These are phyloP conservation scores for Triticum dicoccoides DNA, from an alignment of 176 grass and related monocot species.

Conservation along the genomic window DNA sequence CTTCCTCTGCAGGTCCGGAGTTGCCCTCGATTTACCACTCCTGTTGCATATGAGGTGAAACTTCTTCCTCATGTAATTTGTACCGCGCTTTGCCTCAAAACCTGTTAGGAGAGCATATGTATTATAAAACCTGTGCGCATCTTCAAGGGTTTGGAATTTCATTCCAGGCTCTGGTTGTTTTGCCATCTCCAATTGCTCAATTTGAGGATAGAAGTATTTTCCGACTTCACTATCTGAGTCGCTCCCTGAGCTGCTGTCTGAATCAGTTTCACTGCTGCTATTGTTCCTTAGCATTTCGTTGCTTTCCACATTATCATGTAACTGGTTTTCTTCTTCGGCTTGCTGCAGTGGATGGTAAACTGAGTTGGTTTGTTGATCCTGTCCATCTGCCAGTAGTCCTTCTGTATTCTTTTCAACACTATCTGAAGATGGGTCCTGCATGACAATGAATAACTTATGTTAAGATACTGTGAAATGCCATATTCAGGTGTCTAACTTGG, in stretches of 20 bases:
- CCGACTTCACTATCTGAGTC: constrained; percentile 14
- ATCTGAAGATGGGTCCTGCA: constrained; percentile 13
- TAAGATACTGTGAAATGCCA: not conserved
- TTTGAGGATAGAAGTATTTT: constrained; percentile 11
- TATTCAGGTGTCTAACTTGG: not conserved
- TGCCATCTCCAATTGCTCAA: constrained; percentile 19
- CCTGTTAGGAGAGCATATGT: constrained; percentile 17
- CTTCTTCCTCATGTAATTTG: constrained; percentile 30
- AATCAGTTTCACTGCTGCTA: constrained; percentile 23
- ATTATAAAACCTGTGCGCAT: constrained; percentile 5
- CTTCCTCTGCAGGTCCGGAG: not conserved
- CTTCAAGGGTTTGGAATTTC: constrained; percentile 25
- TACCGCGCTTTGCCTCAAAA: constrained; percentile 9
- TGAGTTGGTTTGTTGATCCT: not conserved
- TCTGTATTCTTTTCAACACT: not conserved
- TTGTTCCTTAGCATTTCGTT: not conserved
- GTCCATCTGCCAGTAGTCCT: not conserved
- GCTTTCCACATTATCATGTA: constrained; percentile 18
- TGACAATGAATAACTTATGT: not conserved
- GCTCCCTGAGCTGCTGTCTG: constrained; percentile 17
- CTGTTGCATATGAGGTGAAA: constrained; percentile 26
- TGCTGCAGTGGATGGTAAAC: not conserved
- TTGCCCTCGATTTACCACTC: constrained; percentile 16
- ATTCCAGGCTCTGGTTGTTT: constrained; percentile 20
- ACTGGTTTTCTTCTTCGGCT: constrained; percentile 11